phyloP scores from a whole-genome alignment of 805 yeast genomes.

The Allodekkera sacchari region DNA sequence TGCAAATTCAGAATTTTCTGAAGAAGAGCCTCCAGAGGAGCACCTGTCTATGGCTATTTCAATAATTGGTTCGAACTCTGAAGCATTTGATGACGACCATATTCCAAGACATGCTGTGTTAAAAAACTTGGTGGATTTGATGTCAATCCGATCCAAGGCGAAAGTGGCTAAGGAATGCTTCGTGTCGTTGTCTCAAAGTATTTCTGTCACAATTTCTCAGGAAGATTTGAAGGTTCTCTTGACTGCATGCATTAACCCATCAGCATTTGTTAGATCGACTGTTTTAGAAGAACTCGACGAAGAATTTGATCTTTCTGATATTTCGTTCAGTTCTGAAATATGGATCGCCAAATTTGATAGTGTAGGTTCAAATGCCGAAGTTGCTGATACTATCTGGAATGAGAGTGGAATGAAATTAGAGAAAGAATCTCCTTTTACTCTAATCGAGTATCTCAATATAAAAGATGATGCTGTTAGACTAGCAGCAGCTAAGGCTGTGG shows the following conservation, averaged over 20 bases:
- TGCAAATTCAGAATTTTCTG: conserved; percentile 59
- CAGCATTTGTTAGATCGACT: conserved; percentile 65
- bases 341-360: conserved; percentile 76
- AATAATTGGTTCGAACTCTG: conserved; percentile 61
- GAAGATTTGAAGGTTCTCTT: conserved; percentile 55
- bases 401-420: conserved; percentile 54
- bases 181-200: conserved; percentile 65
- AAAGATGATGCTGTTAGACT: conserved; percentile 60
- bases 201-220: conserved; percentile 51
- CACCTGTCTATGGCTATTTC: conserved; percentile 71
- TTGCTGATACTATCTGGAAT: conserved; percentile 80
- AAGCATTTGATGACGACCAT: conserved; percentile 52
- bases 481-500: conserved; percentile 64
- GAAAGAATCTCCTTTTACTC: conserved; percentile 33
- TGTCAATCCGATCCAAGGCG: conserved; percentile 70
- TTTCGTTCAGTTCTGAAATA: conserved; percentile 40
- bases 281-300: conserved; percentile 79
- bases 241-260: conserved; percentile 48
- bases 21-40: conserved; percentile 85
- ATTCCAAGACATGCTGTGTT: conserved; percentile 67
- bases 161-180: conserved; percentile 81
- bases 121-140: conserved; percentile 50
- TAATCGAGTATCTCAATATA: conserved; percentile 44
- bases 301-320: conserved; percentile 56
- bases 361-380: conserved; percentile 48